Evolutionary conservation across 768 basidiomycete genomes (phyloP).

Genomic region (Boletus rufocinnamomeus): DNA sequence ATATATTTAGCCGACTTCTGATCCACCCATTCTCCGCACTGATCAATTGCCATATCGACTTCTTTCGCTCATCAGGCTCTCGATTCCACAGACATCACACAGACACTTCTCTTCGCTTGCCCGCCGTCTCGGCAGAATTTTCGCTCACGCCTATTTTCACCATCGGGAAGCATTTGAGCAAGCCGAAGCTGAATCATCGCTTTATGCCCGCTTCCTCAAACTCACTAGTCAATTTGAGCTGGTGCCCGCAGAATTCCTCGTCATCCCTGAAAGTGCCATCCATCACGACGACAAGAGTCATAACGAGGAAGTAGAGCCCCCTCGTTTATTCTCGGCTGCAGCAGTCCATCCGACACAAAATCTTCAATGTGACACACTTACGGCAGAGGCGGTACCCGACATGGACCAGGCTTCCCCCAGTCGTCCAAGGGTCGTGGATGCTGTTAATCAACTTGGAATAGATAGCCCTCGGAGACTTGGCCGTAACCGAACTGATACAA

Average conservation of each 20-base stretch:
- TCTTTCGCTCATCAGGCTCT: slow-evolving; percentile 51
- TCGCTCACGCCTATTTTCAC: slow-evolving; percentile 95
- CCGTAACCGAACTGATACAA: slow-evolving; percentile 68
- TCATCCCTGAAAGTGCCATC: slow-evolving; percentile 59
- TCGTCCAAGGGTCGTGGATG: slow-evolving; percentile 26
- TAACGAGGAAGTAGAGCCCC: slow-evolving; percentile 39
- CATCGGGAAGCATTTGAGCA: slow-evolving; percentile 91
- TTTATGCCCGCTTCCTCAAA: slow-evolving; percentile 88
- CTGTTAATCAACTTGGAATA: slow-evolving; percentile 16
- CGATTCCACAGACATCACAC: slow-evolving; percentile 76
- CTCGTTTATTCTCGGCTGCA: slow-evolving; percentile 43
- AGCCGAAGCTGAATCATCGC: slow-evolving; percentile 85
- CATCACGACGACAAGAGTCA: slow-evolving; percentile 31
- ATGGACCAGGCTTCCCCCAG: slow-evolving; percentile 10
- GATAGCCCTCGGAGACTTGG: slow-evolving; percentile 51
- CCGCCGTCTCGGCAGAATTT: slow-evolving; percentile 89
- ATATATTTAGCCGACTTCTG: slow-evolving; percentile 24
- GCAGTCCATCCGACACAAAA: slow-evolving; percentile 36
- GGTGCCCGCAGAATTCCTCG: slow-evolving; percentile 80
- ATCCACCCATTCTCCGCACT: slow-evolving; percentile 25
- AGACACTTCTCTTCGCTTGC: slow-evolving; percentile 91
- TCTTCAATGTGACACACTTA: slow-evolving; percentile 15
- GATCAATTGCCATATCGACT: slow-evolving; percentile 10
- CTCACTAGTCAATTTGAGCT: slow-evolving; percentile 79
- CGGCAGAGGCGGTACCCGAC: slow-evolving; percentile 8